phyloP scores from a whole-genome alignment of 768 basidiomycete genomes.

The Arthromyces matolae region DNA sequence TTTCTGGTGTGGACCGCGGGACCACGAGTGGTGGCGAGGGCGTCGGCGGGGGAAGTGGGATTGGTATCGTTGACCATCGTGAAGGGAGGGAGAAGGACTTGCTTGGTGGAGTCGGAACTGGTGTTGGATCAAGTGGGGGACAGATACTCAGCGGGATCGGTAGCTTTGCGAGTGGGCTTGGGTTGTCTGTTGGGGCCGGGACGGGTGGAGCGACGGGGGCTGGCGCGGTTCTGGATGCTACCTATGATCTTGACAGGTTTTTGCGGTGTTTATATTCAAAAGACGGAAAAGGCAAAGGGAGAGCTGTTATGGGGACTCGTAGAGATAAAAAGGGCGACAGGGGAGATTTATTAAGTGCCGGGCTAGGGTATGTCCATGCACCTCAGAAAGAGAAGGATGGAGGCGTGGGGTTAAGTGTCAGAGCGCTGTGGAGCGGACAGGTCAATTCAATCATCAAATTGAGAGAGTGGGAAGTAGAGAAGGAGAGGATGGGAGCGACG shows the following conservation, averaged over 20 bases:
- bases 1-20: slow-evolving; percentile 1
- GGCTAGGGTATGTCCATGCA: slow-evolving; percentile 11
- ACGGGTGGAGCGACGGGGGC: slow-evolving; percentile 25
- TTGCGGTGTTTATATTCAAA: slow-evolving; percentile 39
- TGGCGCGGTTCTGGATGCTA: slow-evolving; percentile 41
- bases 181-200: slow-evolving; percentile 32
- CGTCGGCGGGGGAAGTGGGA: slow-evolving; percentile 12
- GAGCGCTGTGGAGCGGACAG: slow-evolving; percentile 44
- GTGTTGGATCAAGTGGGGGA: slow-evolving; percentile 25
- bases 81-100: slow-evolving; percentile 6
- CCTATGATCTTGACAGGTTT: slow-evolving; percentile 50
- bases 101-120: slow-evolving; percentile 11
- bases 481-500: slow-evolving; percentile 2
- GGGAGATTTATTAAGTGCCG: slow-evolving; percentile 15
- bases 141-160: slow-evolving; percentile 41
- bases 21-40: slow-evolving; percentile 23
- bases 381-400: slow-evolving; percentile 27
- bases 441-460: slow-evolving; percentile 33
- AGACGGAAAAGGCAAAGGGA: slow-evolving; percentile 24
- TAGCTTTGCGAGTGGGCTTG: slow-evolving; percentile 37
- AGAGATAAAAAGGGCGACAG: slow-evolving; percentile 22
- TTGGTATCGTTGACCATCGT: slow-evolving; percentile 7
- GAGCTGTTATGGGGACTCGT: slow-evolving; percentile 17
- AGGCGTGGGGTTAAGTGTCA: slow-evolving; percentile 34
- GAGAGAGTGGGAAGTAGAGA: slow-evolving; percentile 34